Percentiles rank a stretch among this genome's conserved stretches.
Evolutionary conservation across 2,329 filamentous ascomycete genomes (phyloP).

Genomic region (Alternaria hordeiaustralica): DNA sequence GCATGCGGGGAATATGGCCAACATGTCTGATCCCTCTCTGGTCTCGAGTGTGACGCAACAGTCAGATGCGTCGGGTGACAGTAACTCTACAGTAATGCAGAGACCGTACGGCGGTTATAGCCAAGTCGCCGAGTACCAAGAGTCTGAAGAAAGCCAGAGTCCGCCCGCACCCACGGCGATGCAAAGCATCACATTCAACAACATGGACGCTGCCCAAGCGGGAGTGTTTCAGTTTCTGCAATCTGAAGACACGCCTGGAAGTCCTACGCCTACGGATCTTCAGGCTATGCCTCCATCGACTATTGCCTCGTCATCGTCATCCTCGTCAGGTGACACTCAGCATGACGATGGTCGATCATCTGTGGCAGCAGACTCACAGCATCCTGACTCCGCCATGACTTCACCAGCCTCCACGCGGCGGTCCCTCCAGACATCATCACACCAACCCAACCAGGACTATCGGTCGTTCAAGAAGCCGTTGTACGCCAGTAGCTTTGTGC

Average conservation of each 20-base stretch:
- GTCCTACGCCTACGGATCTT: conserved; percentile 10
- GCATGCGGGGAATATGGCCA: conserved; percentile 35
- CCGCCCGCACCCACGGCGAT: conserved; percentile 20
- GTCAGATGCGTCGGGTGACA: conserved; percentile 53
- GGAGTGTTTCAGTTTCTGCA: conserved; percentile 42
- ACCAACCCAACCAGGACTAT: conserved; percentile 17
- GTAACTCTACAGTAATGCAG: conserved; percentile 55
- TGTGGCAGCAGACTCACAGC: conserved; percentile 26
- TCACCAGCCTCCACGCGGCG: conserved; percentile 37
- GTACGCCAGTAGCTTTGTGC: conserved; percentile 42
- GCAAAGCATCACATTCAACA: conserved; percentile 14
- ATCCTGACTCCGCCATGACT: conserved; percentile 34
- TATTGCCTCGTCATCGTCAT: conserved; percentile 29
- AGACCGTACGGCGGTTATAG: conserved; percentile 49
- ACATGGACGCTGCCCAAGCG: conserved; percentile 28
- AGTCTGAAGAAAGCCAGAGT: conserved; percentile 16
- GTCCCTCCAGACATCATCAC: conserved; percentile 14
- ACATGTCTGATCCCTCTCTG: conserved; percentile 50
- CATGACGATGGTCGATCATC: conserved; percentile 30
- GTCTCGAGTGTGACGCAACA: conserved; percentile 51
- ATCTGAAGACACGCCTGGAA: conserved; percentile 16
- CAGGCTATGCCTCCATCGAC: conserved; percentile 24
- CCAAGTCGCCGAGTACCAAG: conserved; percentile 30
- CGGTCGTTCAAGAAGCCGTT: conserved; percentile 38
- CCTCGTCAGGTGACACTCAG: conserved; percentile 25